Conservation (phyloP, 2,329 filamentous ascomycete genomes). For the Aspergillus pseudoviridinutans region DNA sequence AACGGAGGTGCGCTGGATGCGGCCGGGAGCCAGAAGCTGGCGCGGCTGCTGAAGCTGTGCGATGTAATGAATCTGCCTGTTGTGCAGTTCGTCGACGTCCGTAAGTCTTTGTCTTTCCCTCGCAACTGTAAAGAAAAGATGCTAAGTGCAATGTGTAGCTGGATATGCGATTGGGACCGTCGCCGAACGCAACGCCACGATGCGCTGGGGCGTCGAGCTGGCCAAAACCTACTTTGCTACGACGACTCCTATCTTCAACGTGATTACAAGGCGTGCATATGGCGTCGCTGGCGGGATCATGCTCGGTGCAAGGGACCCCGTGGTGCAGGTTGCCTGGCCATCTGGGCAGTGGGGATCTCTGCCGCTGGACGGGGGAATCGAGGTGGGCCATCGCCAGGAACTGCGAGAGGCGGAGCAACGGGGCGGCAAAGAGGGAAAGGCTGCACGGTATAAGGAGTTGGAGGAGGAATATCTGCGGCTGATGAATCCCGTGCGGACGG, state of each 20-base stretch:
- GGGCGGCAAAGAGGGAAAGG: slow-evolving; percentile 46
- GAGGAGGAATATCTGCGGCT: slow-evolving; percentile 58
- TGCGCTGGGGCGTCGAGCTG: slow-evolving; percentile 61
- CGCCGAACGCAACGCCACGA: slow-evolving; percentile 60
- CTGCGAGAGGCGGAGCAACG: slow-evolving; percentile 51
- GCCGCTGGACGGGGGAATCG: slow-evolving; percentile 61
- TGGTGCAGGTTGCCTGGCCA: slow-evolving; percentile 61
- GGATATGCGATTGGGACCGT: slow-evolving; percentile 62
- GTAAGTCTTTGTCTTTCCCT: slow-evolving; percentile 25
- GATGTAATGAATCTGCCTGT: slow-evolving; percentile 64
- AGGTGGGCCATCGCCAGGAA: slow-evolving; percentile 60
- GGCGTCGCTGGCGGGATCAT: slow-evolving; percentile 64
- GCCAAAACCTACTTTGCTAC: slow-evolving; percentile 61
- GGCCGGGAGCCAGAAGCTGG: slow-evolving; percentile 58
- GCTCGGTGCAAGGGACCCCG: slow-evolving; percentile 59
- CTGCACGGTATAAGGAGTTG: slow-evolving; percentile 52
- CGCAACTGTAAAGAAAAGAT: too few species aligned
- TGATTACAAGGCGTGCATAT: slow-evolving; percentile 59
- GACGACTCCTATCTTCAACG: slow-evolving; percentile 59
- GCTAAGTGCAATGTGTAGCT: slow-evolving; percentile 24
- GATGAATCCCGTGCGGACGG: slow-evolving; percentile 63
- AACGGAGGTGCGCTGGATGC: slow-evolving; percentile 60
- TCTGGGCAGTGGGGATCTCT: slow-evolving; percentile 60
- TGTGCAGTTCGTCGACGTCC: slow-evolving; percentile 61
- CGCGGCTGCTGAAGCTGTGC: slow-evolving; percentile 58